A percentile compares a stretch with the other conserved stretches of the same genome.
phyloP scores from a whole-genome alignment of 352 stramenopile species.

The Elongisporangium undulatum region DNA sequence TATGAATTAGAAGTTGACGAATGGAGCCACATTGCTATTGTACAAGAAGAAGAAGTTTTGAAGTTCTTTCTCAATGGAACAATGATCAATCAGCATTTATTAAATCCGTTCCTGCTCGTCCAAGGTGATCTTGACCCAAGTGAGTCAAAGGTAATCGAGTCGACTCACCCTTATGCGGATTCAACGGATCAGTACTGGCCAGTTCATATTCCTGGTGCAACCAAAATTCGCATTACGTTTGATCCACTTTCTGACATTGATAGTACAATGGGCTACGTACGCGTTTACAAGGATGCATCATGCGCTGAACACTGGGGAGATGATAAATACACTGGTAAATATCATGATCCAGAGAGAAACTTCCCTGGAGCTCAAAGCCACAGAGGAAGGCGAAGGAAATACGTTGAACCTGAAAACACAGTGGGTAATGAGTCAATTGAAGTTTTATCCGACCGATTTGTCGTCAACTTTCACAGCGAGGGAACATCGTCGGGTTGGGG shows the following conservation, averaged over 20 bases:
- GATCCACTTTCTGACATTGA: conserved; percentile 68
- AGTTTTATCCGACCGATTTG: conserved; percentile 60
- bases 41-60: conserved; percentile 56
- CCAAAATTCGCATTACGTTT: conserved; percentile 71
- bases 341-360: conserved; percentile 68
- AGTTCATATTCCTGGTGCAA: conserved; percentile 65
- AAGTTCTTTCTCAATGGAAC: conserved; percentile 67
- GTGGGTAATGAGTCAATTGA: conserved; percentile 40
- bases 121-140: conserved; percentile 28
- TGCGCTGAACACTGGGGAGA: conserved; percentile 73
- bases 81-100: conserved; percentile 51
- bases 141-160: conserved; percentile 60
- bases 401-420: not conserved
- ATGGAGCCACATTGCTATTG: conserved; percentile 66
- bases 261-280: conserved; percentile 52
- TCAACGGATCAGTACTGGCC: conserved; percentile 60
- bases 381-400: conserved; percentile 15
- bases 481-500: conserved; percentile 53
- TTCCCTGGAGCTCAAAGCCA: conserved; percentile 69
- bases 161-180: conserved; percentile 44
- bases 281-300: conserved; percentile 63
- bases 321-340: conserved; percentile 65
- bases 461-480: conserved; percentile 73
- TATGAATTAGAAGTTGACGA: conserved; percentile 51
- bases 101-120: conserved; percentile 66